phyloP scores from a whole-genome alignment of 2,329 filamentous ascomycete species.

The Emergomyces orientalis region DNA sequence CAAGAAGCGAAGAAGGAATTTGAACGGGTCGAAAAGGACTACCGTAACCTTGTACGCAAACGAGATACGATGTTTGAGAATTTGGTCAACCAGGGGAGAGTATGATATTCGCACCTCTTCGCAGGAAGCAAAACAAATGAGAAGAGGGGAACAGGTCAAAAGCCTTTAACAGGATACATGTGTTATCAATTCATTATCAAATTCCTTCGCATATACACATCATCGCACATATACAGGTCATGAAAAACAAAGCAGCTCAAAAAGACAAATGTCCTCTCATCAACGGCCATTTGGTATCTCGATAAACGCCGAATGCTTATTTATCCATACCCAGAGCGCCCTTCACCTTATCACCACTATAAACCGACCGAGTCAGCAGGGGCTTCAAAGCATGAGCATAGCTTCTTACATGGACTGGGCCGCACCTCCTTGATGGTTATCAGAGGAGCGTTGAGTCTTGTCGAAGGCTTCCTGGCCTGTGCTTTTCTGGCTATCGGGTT shows the following conservation, averaged over 20 bases:
- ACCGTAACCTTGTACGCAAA: slow-evolving; percentile 51
- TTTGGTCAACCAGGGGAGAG: slow-evolving; percentile 44
- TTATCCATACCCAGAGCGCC: slow-evolving; percentile 30
- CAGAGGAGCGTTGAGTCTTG: slow-evolving; percentile 40
- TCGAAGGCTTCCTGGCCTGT: slow-evolving; percentile 44
- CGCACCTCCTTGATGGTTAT: slow-evolving; percentile 33
- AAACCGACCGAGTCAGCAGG: slow-evolving; percentile 6
- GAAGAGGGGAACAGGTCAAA: neutral
- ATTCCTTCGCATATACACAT: slow-evolving; percentile 3
- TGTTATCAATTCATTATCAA: neutral
- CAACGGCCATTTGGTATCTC: slow-evolving; percentile 3
- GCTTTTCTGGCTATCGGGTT: slow-evolving; percentile 49
- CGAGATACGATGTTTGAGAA: slow-evolving; percentile 69
- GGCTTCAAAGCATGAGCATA: neutral
- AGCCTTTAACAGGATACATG: neutral
- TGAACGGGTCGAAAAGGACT: slow-evolving; percentile 54
- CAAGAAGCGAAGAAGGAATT: slow-evolving; percentile 61
- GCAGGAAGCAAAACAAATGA: slow-evolving; percentile 1
- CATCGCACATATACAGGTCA: slow-evolving; percentile 7
- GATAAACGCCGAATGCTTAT: slow-evolving; percentile 2
- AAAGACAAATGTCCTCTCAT: neutral
- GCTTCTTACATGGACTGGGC: slow-evolving; percentile 30
- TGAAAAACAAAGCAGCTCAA: slow-evolving; percentile 1
- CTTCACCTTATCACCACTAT: slow-evolving; percentile 39
- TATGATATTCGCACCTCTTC: neutral